A percentile compares a stretch with the other conserved stretches of the same genome.
Conservation (phyloP, 352 stramenopile species). For the Phytophthora macrochlamydospora region DNA sequence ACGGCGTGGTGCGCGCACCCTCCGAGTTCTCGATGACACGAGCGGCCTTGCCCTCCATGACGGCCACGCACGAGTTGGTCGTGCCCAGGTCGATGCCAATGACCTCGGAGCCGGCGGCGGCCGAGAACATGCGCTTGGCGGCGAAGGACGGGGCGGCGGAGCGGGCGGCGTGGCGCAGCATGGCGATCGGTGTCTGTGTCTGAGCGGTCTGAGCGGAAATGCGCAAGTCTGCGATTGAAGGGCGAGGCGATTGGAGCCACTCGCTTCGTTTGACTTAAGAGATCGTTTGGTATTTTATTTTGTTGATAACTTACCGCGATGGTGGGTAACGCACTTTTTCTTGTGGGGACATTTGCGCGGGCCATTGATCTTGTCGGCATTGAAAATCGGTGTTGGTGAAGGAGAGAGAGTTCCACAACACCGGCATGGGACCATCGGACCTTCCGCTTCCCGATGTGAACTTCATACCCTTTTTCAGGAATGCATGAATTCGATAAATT, state of each 20-base stretch:
- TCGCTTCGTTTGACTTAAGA: slow-evolving; percentile 27
- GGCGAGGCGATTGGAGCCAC: slow-evolving; percentile 16
- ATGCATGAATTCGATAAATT: too few relatives aligned
- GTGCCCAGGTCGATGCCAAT: slow-evolving; percentile 24
- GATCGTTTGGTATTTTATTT: too few relatives aligned
- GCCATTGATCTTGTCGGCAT: too few relatives aligned
- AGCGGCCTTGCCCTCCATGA: not conserved
- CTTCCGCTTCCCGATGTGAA: too few relatives aligned
- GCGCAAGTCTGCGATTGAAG: slow-evolving; percentile 44
- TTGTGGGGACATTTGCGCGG: not conserved
- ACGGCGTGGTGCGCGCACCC: not conserved
- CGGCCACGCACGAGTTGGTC: not conserved
- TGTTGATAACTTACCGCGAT: not conserved
- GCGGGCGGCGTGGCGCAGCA: slow-evolving; percentile 28
- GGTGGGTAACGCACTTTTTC: not conserved
- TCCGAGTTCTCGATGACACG: not conserved
- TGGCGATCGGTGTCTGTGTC: slow-evolving; percentile 3
- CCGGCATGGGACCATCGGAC: too few relatives aligned
- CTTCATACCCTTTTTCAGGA: too few relatives aligned
- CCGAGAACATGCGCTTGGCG: slow-evolving; percentile 58
- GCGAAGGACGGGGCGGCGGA: slow-evolving; percentile 23
- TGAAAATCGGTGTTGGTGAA: too few relatives aligned
- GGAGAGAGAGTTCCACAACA: too few relatives aligned
- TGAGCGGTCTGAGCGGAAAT: slow-evolving; percentile 27
- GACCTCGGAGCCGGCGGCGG: slow-evolving; percentile 49